Evolutionary conservation across 1,284 basidiomycete genomes (phyloP).

Genomic region (Puccinia horiana): DNA sequence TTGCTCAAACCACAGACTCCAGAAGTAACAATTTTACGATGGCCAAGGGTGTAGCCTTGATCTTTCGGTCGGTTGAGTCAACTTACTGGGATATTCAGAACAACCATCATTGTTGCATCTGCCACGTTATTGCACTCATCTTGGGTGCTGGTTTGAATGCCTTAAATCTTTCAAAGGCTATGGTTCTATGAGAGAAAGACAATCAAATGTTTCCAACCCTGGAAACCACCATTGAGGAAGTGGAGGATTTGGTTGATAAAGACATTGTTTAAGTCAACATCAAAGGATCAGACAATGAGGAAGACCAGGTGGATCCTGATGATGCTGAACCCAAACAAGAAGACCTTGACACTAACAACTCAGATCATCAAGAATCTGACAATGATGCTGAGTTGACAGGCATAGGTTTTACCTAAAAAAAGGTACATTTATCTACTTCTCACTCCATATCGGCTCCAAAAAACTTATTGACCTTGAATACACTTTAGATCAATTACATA

Average conservation of each 20-base stretch:
- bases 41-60: neutral
- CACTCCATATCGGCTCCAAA: neutral
- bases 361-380: neutral
- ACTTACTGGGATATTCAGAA: neutral
- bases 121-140: neutral
- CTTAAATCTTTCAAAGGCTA: neutral
- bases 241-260: neutral
- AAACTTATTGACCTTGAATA: neutral
- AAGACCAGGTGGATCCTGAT: neutral
- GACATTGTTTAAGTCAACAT: neutral
- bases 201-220: neutral
- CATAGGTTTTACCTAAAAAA: neutral
- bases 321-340: neutral
- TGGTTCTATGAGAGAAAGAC: neutral
- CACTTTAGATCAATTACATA: neutral
- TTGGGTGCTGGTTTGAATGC: neutral
- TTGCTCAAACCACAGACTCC: neutral
- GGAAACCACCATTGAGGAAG: neutral
- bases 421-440: neutral
- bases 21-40: slow-evolving; percentile 11
- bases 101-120: neutral
- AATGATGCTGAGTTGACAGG: neutral
- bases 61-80: neutral
- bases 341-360: neutral
- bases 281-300: neutral